Base-by-base conservation (phyloP, 768 basidiomycete genomes). In the Tricholoma terreum region DNA sequence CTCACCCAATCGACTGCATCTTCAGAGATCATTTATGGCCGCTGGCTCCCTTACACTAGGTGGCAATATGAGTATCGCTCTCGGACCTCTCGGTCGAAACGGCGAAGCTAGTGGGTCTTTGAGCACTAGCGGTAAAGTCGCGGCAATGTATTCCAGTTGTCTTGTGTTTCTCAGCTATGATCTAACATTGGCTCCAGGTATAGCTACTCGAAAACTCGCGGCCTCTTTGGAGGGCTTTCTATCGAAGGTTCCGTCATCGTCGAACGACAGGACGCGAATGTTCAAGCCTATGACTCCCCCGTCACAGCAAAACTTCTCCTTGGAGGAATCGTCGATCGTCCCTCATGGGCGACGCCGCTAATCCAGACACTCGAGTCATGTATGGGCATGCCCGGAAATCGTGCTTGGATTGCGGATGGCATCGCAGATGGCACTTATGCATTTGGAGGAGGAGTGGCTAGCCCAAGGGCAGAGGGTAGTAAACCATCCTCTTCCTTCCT, bases 41-140 rank as follows among this genome's bases (percentile, higher is more conserved):
- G 89, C 94, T 14, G 96, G 97, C 7, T 91, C 88, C 6, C 69
- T 99, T 57, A 94, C 90, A 2, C 75, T 97, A 2, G 95, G 95
- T 17, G 94, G 94, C 12, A 96, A 94, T 67, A 75, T 95, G 72
- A 94, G 92, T 59, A 75, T 93, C 43, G 89, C 95, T 8, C 79
- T 97, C 0, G 96, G 96, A 2, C 96, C 96, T 9, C 75, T 98
- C 0, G 96, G 96, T 19, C 86, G 96, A 27, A 98, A 94, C 66
- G 92, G 90, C n/a, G 96, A 98, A 75, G 96, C 94, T 3, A 79
- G 75, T 58, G 94, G 93, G 15, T 78, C 92, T 0, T 61, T 98
- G 45, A 97, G 85, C 65, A 81, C 90, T 1, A 89, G 84, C 50
- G 95, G 95, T 46, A 91, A 87, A 67, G 75, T 97, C 4, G 92